Conservation (phyloP, 148 eudicot genomes). For the Chenopodium album region DNA sequence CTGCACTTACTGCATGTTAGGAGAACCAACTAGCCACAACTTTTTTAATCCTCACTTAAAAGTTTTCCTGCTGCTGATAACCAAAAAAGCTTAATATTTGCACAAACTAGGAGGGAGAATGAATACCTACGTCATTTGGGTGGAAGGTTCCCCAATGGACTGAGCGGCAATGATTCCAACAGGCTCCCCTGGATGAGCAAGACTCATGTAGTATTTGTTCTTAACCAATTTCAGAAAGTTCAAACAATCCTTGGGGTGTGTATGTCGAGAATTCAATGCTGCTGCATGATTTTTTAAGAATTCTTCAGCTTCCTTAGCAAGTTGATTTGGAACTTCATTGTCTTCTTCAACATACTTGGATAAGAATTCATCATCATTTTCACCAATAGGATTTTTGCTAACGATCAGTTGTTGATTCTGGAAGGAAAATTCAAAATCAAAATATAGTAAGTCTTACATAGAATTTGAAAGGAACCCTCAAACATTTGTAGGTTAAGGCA, state of each 20-base stretch:
- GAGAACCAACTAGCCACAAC: no score
- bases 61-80: background rate
- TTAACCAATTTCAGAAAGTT: slow-evolving; percentile 58
- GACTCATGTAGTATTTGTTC: slow-evolving; percentile 77
- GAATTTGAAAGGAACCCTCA: background rate
- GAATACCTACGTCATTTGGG: slow-evolving; percentile 92
- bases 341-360: slow-evolving; percentile 57
- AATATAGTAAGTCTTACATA: background rate
- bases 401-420: slow-evolving; percentile 65
- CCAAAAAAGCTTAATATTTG: background rate
- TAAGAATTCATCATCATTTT: slow-evolving; percentile 37
- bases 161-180: slow-evolving; percentile 98
- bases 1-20: no score
- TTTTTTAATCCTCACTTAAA: no score
- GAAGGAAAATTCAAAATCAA: background rate
- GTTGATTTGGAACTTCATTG: slow-evolving; percentile 59
- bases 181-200: slow-evolving; percentile 94
- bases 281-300: slow-evolving; percentile 29
- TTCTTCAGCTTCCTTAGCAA: slow-evolving; percentile 44
- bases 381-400: slow-evolving; percentile 45
- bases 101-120: background rate
- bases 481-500: no score
- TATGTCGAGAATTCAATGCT: slow-evolving; percentile 18
- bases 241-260: slow-evolving; percentile 30
- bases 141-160: slow-evolving; percentile 95